Evolutionary conservation across 306 rosid genomes (phyloP), one percentile per base, ranked within the genome.

Genomic region (Inga leiocalycina): DNA sequence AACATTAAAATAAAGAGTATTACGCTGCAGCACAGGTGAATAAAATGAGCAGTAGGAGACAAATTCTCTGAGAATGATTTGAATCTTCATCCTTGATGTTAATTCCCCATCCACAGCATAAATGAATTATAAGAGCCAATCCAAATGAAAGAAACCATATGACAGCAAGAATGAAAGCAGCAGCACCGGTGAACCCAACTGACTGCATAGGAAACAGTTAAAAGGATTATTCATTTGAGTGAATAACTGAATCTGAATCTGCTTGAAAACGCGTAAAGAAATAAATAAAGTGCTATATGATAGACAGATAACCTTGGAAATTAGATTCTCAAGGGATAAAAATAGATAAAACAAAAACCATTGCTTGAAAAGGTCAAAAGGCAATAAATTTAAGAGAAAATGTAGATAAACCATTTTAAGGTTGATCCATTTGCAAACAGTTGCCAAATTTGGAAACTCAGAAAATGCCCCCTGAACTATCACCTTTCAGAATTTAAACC

Each of bases 131-230:
- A 77, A 94, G 92, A 72, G 93, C 91, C 81, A 87, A 44, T 48
- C 97, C 98, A 82, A 94, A 94, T 56, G 90, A 85, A 71, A 94
- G 20, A 85, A 94, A 89, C 98, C 98, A 94, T 24, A 94, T 66
- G 45, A 88, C 70, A 48, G 98, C 79, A 71, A 94, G 91, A 86
- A 88, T 68, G 82, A 94, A 94, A 69, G 93, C 98, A 81, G 87
- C 86, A 4, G 88, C 92, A 72, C 98, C 98, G 2, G 97, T 93
- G 82, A 94, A 94, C 82, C 91, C 97, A 83, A 94, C 97, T 30
- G 98, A 94, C 97, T 94, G 92, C 91, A 85, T 57, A 77, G 9
- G 52, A 5, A 74, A 77, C 20, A 27, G 62, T 80, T 70, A 66
- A 75, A 43, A 9, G 46, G 35, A 67, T 41, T 61, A 62, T 65